Evolutionary conservation across 306 rosid genomes (phyloP), one percentile per base, ranked within the genome.

Genomic region (Alnus rubra): DNA sequence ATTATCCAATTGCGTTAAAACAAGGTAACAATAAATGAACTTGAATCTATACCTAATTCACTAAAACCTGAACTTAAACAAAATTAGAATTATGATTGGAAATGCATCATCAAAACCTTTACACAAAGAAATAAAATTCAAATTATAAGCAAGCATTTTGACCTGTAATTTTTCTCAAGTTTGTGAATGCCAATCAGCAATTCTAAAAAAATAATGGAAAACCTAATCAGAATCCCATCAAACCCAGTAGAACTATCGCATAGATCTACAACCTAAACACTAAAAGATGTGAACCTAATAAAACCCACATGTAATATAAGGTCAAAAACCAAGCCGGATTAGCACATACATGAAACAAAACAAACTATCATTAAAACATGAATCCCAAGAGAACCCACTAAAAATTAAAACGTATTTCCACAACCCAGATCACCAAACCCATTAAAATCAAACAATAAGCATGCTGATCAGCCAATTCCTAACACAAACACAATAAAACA

Each of bases 321-420:
- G 37, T 18, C 62, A 28, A 74, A 53, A 55, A 33, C 55, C 31
- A 42, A 76, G 67, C 7, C 53, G 15, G 73, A 31, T 53, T 11
- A 23, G 53, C 7, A 59, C 4, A 15, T 69, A 71, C 5, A 49
- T 35, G 49, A 68, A 68, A 67, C 49, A 55, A 55, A 52, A 53
- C 15, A 49, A 68, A 63, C 42, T 10, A 30, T 33, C 49, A 77
- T 30, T 18, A 48, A 73, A 77, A 45, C 81, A 69, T 39, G 33
- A 72, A 73, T 73, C 73, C 67, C 16, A 67, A 13, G 30, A 54
- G 69, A 76, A 69, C 45, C n/a, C 69, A 49, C 45, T 18, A 14
- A 16, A 23, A 35, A 54, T 37, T 52, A 9, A 31, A 23, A 35
- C 42, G 5, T 39, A 52, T 42, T 42, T 19, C 64, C 42, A 39